Percentiles rank a stretch among this genome's conserved stretches.
phyloP scores from a whole-genome alignment of 345 rosid species.

The Conringia planisiliqua region DNA sequence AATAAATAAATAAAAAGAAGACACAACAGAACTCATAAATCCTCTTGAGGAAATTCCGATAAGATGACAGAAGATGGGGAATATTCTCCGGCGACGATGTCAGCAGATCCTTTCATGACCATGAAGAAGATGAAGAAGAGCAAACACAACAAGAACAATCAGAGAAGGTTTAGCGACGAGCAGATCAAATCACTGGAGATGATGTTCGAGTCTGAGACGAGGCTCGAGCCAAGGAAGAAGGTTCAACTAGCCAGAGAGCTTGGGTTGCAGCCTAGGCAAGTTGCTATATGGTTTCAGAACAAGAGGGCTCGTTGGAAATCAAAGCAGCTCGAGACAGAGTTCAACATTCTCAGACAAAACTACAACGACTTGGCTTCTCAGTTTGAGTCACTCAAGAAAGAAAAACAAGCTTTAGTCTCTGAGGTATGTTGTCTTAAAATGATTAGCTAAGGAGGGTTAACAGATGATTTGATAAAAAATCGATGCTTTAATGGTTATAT shows the following conservation, averaged over 20 bases:
- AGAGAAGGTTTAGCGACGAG: slow-evolving; percentile 76
- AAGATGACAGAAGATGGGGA: slow-evolving; percentile 43
- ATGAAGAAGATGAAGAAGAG: slow-evolving; percentile 49
- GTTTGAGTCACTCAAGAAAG: slow-evolving; percentile 61
- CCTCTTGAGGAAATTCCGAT: background rate
- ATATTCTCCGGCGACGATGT: slow-evolving; percentile 34
- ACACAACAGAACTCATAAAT: background rate
- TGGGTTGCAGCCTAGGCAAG: slow-evolving; percentile 83
- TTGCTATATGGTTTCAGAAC: slow-evolving; percentile 91
- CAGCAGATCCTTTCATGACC: slow-evolving; percentile 31
- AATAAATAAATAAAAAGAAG: background rate
- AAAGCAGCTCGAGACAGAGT: slow-evolving; percentile 76
- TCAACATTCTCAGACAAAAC: slow-evolving; percentile 45
- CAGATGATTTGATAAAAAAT: background rate
- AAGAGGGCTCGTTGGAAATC: slow-evolving; percentile 86
- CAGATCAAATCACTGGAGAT: slow-evolving; percentile 71
- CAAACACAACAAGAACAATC: slow-evolving; percentile 45
- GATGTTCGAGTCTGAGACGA: slow-evolving; percentile 67
- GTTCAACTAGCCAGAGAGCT: slow-evolving; percentile 68
- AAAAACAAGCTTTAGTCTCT: slow-evolving; percentile 50
- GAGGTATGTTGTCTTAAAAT: slow-evolving; percentile 46
- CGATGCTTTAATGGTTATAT: background rate
- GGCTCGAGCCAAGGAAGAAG: slow-evolving; percentile 75
- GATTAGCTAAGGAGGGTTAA: background rate
- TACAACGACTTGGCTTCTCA: slow-evolving; percentile 51